A percentile compares a stretch with the other conserved stretches of the same genome.
phyloP scores from a whole-genome alignment of 2,329 filamentous ascomycete species.

The Aspergillus nomiae region DNA sequence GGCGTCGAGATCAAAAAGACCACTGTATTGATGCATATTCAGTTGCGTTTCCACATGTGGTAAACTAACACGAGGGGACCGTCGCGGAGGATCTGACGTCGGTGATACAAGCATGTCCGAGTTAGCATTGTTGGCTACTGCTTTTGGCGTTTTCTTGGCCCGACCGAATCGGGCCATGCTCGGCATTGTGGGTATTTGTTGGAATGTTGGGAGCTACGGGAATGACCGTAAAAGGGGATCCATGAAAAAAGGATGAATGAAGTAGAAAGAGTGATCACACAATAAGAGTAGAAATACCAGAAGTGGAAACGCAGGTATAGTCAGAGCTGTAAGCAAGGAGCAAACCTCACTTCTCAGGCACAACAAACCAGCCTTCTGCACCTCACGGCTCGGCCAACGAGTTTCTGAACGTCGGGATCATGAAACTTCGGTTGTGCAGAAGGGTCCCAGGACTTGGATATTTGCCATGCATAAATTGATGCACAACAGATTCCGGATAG shows the following conservation, averaged over 20 bases:
- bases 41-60: slow-evolving; percentile 44
- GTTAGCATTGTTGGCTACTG: slow-evolving; percentile 30
- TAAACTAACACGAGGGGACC: slow-evolving; percentile 40
- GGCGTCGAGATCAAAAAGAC: slow-evolving; percentile 36
- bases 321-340: slow-evolving; percentile 7
- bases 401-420: not conserved
- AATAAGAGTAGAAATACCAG: not conserved
- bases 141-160: slow-evolving; percentile 28
- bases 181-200: slow-evolving; percentile 17
- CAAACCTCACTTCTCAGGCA: not conserved
- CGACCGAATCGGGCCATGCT: slow-evolving; percentile 35
- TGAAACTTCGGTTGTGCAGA: not conserved
- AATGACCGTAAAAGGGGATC: slow-evolving; percentile 8
- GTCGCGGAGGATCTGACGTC: slow-evolving; percentile 22
- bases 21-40: slow-evolving; percentile 47
- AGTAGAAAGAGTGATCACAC: not conserved
- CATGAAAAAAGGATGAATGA: slow-evolving; percentile 11
- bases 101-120: slow-evolving; percentile 22
- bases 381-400: not conserved
- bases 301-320: slow-evolving; percentile 1
- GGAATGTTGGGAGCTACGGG: slow-evolving; percentile 17
- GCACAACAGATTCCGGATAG: not conserved
- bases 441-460: not conserved
- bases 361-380: not conserved
- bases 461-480: not conserved